Conservation (phyloP, 202 grass and related monocot species). For the Miscanthus sacchariflorus region DNA sequence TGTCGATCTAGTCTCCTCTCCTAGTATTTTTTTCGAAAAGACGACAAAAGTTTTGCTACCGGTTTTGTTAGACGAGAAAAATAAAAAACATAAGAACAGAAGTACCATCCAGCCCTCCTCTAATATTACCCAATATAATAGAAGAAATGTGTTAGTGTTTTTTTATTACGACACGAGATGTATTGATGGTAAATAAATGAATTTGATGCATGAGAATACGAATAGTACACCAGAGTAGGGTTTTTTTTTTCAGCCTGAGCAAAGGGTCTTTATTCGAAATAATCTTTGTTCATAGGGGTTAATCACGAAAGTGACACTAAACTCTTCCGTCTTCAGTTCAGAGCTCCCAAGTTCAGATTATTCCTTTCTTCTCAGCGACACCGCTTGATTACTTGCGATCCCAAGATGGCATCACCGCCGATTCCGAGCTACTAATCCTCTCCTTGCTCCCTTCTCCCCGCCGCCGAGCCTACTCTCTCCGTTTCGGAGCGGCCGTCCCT, state of each 20-base stretch:
- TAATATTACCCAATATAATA: neutral
- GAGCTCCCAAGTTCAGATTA: constrained; percentile 24
- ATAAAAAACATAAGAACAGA: too few relatives aligned
- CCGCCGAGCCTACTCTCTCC: neutral
- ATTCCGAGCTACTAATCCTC: constrained; percentile 11
- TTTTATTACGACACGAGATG: neutral
- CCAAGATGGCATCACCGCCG: constrained; percentile 40
- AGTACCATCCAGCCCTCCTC: too few relatives aligned
- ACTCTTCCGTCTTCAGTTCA: constrained; percentile 7
- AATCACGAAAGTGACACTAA: constrained; percentile 17
- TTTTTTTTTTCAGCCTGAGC: neutral
- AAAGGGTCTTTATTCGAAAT: neutral
- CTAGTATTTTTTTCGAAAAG: too few relatives aligned
- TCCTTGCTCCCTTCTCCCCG: constrained; percentile 14
- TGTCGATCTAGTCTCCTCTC: neutral
- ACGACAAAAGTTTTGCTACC: too few relatives aligned
- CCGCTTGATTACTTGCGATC: constrained; percentile 35
- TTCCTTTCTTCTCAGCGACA: constrained; percentile 37
- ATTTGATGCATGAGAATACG: neutral
- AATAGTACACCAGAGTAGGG: neutral
- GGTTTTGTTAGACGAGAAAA: too few relatives aligned
- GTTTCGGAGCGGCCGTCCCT: neutral
- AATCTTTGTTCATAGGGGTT: neutral
- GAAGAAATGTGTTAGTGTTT: neutral
- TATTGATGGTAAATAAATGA: neutral